Base-by-base conservation (phyloP, 352 stramenopile species). In the Globisporangium splendens region DNA sequence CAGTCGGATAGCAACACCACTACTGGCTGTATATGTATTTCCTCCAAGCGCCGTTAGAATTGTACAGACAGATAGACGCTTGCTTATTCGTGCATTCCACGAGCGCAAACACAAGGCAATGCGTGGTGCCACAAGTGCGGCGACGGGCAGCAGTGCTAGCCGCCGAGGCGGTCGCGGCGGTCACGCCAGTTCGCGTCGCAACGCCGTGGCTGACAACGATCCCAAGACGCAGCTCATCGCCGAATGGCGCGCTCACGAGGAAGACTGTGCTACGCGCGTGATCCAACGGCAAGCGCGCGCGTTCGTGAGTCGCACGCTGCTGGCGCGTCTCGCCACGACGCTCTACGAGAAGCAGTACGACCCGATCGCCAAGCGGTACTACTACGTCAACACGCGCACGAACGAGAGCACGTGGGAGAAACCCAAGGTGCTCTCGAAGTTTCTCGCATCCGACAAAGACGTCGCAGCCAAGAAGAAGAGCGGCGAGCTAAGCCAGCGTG, bases 271-370 rank as follows among this genome's bases (percentile, higher is more conserved):
- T 1, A 69, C 73, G 10, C 63, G 66, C 1, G 59, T 83, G 49
- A 57, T 90, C 35, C 79, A 90, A 48, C 73, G 69, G 10, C 58
- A 69, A 4, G 61, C 71, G 8, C 65, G 73, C 3, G 63, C 54
- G 1, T 81, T 72, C 51, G 41, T 90, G 14, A 78, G 66, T 35
- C 73, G 77, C 12, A 49, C 59, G 8, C 60, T 70, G n/a, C 63
- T 90, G 28, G 54, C 61, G 2, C 58, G 48, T 0, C 59, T 90
- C 43, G 59, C 87, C 4, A 28, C 62, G 2, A 69, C 69, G 18
- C 54, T 86, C 22, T 90, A 88, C 61, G 64, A 83, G 47, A 75
- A 77, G 39, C 75, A 80, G 54, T 84, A 88, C 52, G 77, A 90
- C 54, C 72, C 77, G 21, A 72, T 88, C 22, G 68, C 65, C 38